Base-by-base conservation (phyloP, 129 eudicot species). In the Ambrosia artemisiifolia region DNA sequence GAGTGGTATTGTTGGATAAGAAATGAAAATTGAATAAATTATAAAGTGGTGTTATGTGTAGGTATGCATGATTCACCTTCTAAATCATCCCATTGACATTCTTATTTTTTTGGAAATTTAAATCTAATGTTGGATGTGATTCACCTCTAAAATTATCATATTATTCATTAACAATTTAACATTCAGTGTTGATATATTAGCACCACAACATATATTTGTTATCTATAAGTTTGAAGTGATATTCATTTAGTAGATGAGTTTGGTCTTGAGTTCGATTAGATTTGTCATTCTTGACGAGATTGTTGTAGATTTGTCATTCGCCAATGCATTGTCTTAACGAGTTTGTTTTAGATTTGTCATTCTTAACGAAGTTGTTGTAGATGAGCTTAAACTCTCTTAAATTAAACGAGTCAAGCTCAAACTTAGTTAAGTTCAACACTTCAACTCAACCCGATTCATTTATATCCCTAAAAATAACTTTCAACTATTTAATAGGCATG, bases 51-150 rank as follows among this genome's bases (percentile, higher is more conserved):
- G 77, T 30, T 42, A 62, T 38, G 64, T 59, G 44, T 48, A 60
- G 28, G 59, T 61, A 62, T 51, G 82, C 82, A 71, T 70, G 77
- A 78, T 63, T 63, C 49, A 78, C 35, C 82, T 70, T 70, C 72
- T 63, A 71, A 51, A 70, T 78, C 82, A 78, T 78, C 20, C 11
- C 11, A 42, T 51, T 71, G 4, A 42, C 77, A 71, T 70, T 77
- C 57, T 59, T 16, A 19, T 44, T 43, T 12, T 35, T 12, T 72
- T n/a, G n/a, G 11, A 33, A 43, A 56, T 13, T 40, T 56, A 0
- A 6, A 47, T 35, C 49, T 7, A 28, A 14, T 44, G 18, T 7
- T 11, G 4, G 28, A 24, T 24, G 28, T 24, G 1, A 24, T 24
- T 24, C 28, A 24, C 28, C 28, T 24, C 28, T 24, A 24, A 24